Evolutionary conservation across 73 alveolate genomes (phyloP), one percentile per base, ranked within the genome.

Genomic region (Paramecium octaurelia): DNA sequence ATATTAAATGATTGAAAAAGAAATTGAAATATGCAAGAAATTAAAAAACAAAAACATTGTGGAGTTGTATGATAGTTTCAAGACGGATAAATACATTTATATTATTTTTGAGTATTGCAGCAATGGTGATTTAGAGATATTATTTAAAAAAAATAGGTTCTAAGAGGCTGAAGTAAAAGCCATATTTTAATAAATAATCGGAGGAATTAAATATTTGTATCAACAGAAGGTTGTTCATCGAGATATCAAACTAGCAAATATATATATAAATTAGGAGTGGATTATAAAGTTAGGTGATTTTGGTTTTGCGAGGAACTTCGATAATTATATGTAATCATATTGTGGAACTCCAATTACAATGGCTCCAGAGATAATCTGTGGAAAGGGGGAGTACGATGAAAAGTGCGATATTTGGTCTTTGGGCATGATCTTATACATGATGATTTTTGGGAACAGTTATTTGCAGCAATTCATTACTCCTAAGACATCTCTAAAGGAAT

Each of bases 241-340:
- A 86, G 99, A 97, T 85, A 59, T 97, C 20, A 97, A 97, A 84
- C 97, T 97, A 2, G 99, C 96, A 92, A 97, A 97, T 68, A 85
- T 95, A 18, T 57, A 92, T 40, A 93, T 95, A 18, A 84, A 75
- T 40, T 20, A 68, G 8, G 88, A 87, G 8, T 60, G 59, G 73
- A 40, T 43, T 14, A 64, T 87, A 14, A 87, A 87, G 43, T 48
- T 87, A 34, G 93, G 85, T 0, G 93, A 87, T 68, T 87, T 87
- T 68, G 93, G 93, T 36, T 87, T 87, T 87, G 93, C 93, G 5
- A 31, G 59, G 8, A 9, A 73, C 11, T 73, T 21, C 16, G 87
- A 73, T 36, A 31, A 73, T 73, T 21, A 29, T 11, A 36, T 73
- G 59, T 18, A 73, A 40, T 73, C 87, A 35, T 73, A 36, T 40